Conservation (phyloP, 2,329 filamentous ascomycete species). For the Trichoderma oligosporum region DNA sequence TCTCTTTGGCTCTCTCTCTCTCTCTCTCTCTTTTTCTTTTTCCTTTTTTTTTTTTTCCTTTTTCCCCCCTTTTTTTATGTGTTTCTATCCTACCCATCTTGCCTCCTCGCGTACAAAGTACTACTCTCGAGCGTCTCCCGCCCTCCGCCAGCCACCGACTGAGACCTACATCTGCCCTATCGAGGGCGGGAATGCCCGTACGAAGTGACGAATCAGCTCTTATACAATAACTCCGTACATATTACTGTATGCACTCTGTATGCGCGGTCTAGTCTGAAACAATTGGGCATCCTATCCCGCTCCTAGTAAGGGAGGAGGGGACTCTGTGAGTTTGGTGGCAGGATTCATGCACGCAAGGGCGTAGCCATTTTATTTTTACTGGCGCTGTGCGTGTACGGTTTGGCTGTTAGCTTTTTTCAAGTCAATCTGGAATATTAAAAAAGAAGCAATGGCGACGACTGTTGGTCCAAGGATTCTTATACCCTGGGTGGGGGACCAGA, state of each 20-base stretch:
- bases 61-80: background rate
- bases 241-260: background rate
- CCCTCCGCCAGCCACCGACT: background rate
- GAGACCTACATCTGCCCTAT: slow-evolving; percentile 19
- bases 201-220: background rate
- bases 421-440: background rate
- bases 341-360: slow-evolving; percentile 16
- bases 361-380: background rate
- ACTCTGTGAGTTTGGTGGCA: background rate
- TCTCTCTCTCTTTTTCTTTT: background rate
- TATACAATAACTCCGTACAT: background rate
- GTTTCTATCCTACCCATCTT: background rate
- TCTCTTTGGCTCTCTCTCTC: too few relatives aligned
- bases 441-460: slow-evolving; percentile 7
- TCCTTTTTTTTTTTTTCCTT: background rate
- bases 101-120: background rate
- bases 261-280: background rate
- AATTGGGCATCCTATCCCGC: background rate
- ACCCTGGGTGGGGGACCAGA: slow-evolving; percentile 17
- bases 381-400: background rate
- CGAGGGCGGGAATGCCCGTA: slow-evolving; percentile 8
- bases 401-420: slow-evolving; percentile 2
- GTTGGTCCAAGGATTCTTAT: slow-evolving; percentile 13
- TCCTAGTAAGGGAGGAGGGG: background rate
- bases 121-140: background rate